phyloP scores from a whole-genome alignment of 2,329 filamentous ascomycete genomes.

The Colletotrichum sp. region DNA sequence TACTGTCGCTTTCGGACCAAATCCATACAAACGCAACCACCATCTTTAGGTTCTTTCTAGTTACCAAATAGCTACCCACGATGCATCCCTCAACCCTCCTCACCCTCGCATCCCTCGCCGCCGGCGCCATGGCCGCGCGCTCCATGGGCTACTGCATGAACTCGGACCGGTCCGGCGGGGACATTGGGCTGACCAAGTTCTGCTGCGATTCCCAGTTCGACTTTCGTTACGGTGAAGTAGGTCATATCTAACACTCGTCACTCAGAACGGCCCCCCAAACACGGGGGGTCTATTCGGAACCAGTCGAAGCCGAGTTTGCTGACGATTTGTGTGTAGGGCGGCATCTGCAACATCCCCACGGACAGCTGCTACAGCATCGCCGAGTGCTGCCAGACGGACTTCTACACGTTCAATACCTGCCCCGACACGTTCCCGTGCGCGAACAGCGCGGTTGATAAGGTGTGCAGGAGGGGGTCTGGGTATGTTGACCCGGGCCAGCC shows the following conservation, averaged over 20 bases:
- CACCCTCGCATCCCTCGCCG: background rate
- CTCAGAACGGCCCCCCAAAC: too few species aligned
- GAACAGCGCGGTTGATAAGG: background rate
- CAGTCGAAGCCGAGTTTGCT: background rate
- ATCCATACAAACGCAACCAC: background rate
- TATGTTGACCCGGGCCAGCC: background rate
- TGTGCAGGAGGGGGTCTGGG: fast-evolving
- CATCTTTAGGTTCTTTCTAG: background rate
- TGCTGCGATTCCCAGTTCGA: background rate
- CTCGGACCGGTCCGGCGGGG: background rate
- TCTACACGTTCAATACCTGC: background rate
- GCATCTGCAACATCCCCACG: background rate
- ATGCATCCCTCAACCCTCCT: background rate
- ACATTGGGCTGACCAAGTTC: background rate
- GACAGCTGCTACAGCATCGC: background rate
- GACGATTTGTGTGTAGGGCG: background rate
- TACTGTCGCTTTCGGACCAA: background rate
- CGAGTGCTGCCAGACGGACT: background rate
- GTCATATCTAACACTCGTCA: too few species aligned
- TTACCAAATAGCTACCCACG: background rate
- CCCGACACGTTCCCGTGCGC: background rate
- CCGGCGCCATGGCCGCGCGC: background rate
- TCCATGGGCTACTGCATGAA: background rate
- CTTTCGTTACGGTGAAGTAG: background rate
- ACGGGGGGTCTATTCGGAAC: too few species aligned